Percentiles rank a stretch among this genome's conserved stretches.
Conservation (phyloP, 139 green algal species). For the Micromonas commoda region DNA sequence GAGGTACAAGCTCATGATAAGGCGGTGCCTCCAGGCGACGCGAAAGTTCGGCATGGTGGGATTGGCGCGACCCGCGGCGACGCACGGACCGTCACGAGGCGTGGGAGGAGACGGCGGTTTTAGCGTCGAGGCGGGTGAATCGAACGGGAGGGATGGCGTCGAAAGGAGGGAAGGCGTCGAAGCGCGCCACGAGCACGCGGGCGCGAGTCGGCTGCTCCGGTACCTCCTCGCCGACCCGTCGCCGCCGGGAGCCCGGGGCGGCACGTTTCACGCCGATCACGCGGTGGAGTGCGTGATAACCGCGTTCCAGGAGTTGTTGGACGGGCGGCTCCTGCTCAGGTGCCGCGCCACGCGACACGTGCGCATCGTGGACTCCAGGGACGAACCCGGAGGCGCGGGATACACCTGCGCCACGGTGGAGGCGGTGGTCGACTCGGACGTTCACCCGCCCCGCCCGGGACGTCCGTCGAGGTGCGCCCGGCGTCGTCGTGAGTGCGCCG, state of each 20-base stretch:
- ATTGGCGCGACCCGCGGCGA: neutral
- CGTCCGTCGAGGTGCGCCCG: neutral
- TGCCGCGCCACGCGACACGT: neutral
- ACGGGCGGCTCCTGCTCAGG: constrained; percentile 1
- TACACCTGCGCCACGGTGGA: neutral
- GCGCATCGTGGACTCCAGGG: neutral
- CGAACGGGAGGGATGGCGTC: neutral
- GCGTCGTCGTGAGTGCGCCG: neutral
- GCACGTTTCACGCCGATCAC: neutral
- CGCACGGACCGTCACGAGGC: neutral
- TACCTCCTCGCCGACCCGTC: neutral
- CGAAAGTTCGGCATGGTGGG: constrained; percentile 1
- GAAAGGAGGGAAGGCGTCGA: neutral
- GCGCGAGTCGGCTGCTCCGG: neutral
- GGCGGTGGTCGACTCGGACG: neutral
- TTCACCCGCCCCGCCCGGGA: neutral
- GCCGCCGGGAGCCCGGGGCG: neutral
- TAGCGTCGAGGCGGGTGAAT: neutral
- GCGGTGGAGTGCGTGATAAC: neutral
- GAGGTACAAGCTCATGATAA: constrained; percentile 82
- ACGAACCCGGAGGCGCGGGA: neutral
- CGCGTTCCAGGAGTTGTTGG: neutral
- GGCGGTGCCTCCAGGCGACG: constrained; percentile 23
- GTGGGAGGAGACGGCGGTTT: no score
- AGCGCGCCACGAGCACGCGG: no score